Evolutionary conservation across 2,329 filamentous ascomycete species (phyloP).

Genomic region (Plenodomus lindquistii): DNA sequence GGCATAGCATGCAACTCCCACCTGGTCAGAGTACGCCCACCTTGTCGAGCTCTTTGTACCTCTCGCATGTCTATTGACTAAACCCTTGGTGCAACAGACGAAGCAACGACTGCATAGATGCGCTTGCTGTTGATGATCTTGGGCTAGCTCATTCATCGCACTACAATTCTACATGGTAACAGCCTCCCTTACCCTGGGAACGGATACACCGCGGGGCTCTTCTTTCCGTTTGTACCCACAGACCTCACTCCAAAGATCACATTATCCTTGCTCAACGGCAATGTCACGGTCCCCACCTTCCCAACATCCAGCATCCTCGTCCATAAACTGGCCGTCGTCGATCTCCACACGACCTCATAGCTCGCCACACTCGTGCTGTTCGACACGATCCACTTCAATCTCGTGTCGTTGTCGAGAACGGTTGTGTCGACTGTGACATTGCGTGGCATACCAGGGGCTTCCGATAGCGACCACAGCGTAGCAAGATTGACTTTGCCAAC

Average conservation of each 20-base stretch:
- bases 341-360: slow-evolving; percentile 62
- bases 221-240: slow-evolving; percentile 56
- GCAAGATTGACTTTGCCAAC: slow-evolving; percentile 61
- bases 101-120: too few species aligned
- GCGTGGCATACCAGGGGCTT: slow-evolving; percentile 54
- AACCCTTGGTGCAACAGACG: too few species aligned
- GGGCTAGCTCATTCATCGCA: too few species aligned
- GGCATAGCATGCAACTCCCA: too few species aligned
- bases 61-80: too few species aligned
- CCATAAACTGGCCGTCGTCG: slow-evolving; percentile 57
- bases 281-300: slow-evolving; percentile 49
- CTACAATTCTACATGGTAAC: too few species aligned
- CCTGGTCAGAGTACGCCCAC: too few species aligned
- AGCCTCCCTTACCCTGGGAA: slow-evolving; percentile 42
- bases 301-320: slow-evolving; percentile 56
- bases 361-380: slow-evolving; percentile 48
- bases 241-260: slow-evolving; percentile 61
- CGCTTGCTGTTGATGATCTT: too few species aligned
- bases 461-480: slow-evolving; percentile 58
- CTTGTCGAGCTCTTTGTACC: too few species aligned
- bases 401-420: slow-evolving; percentile 54
- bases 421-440: slow-evolving; percentile 57
- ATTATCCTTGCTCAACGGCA: slow-evolving; percentile 61
- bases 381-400: slow-evolving; percentile 53
- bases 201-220: slow-evolving; percentile 54